These are phyloP conservation scores for Irpex rosettiformis DNA, from an alignment of 1,284 basidiomycete genomes.

Conservation along the genomic window DNA sequence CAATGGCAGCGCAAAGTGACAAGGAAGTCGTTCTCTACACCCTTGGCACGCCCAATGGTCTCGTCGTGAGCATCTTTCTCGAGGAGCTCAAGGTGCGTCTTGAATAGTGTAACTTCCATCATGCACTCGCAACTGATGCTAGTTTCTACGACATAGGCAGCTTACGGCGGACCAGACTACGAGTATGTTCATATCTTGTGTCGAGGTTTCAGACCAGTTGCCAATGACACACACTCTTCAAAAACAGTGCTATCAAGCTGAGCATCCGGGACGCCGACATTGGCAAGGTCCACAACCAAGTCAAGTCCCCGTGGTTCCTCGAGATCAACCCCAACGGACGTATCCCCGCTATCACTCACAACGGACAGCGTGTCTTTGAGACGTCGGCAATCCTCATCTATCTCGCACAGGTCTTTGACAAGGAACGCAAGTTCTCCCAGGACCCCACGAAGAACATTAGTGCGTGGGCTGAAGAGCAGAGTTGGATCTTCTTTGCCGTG, in stretches of 20 bases:
- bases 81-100: constrained; percentile 27
- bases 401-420: constrained; percentile 41
- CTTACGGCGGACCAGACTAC: constrained; percentile 17
- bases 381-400: constrained; percentile 48
- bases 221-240: neutral
- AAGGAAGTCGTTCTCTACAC: constrained; percentile 56
- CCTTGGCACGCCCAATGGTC: constrained; percentile 57
- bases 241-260: constrained; percentile 25
- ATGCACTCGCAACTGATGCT: neutral
- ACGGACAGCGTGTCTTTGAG: constrained; percentile 50
- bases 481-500: constrained; percentile 80
- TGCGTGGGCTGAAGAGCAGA: constrained; percentile 56
- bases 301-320: constrained; percentile 55
- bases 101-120: neutral
- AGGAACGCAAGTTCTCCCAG: constrained; percentile 37
- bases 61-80: constrained; percentile 38
- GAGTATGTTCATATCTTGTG: neutral
- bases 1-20: neutral
- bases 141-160: neutral
- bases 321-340: constrained; percentile 61
- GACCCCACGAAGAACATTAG: constrained; percentile 28
- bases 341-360: constrained; percentile 46
- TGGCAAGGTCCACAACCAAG: constrained; percentile 38
- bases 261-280: constrained; percentile 39
- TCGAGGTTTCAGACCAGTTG: neutral